Evolutionary conservation across 768 basidiomycete species (phyloP).

Genomic region (Pleurotus salmoneostramineus): DNA sequence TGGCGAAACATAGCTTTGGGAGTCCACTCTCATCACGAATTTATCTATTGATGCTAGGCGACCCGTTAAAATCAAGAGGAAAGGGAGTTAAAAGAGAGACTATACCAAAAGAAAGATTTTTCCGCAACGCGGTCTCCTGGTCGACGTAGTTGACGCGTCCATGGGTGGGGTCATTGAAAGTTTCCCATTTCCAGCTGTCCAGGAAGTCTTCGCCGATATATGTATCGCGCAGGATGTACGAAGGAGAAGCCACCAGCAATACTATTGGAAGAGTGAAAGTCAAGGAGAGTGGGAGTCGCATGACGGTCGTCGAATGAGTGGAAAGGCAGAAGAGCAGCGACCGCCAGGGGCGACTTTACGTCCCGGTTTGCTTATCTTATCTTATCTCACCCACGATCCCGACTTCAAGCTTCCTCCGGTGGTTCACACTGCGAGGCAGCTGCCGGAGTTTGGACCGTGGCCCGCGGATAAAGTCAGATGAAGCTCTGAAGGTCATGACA

Average conservation of each 20-base stretch:
- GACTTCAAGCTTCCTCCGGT: too few relatives aligned
- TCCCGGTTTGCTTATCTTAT: not conserved
- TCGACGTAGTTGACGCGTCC: conserved; percentile 61
- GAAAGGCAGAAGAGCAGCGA: too few relatives aligned
- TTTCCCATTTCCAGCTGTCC: conserved; percentile 44
- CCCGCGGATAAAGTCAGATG: too few relatives aligned
- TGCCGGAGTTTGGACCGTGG: too few relatives aligned
- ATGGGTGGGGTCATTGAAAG: conserved; percentile 55
- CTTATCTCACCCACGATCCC: not conserved
- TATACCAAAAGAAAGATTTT: conserved; percentile 45
- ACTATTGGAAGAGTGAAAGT: not conserved
- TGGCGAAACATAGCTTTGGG: conserved; percentile 28
- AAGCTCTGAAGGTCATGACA: too few relatives aligned
- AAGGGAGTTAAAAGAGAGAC: conserved; percentile 7
- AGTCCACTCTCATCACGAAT: conserved; percentile 60
- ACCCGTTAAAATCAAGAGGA: not conserved
- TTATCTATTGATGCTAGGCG: conserved; percentile 29
- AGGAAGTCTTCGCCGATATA: conserved; percentile 37
- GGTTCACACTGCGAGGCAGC: too few relatives aligned
- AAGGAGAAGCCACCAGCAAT: not conserved
- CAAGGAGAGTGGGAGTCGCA: not conserved
- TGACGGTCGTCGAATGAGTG: not conserved
- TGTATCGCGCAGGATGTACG: conserved; percentile 16
- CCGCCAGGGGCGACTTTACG: not conserved
- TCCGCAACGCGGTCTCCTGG: conserved; percentile 30